Percentiles rank a stretch among this genome's conserved stretches.
phyloP scores from a whole-genome alignment of 257 asterid species.

The Knoxia roxburghii region DNA sequence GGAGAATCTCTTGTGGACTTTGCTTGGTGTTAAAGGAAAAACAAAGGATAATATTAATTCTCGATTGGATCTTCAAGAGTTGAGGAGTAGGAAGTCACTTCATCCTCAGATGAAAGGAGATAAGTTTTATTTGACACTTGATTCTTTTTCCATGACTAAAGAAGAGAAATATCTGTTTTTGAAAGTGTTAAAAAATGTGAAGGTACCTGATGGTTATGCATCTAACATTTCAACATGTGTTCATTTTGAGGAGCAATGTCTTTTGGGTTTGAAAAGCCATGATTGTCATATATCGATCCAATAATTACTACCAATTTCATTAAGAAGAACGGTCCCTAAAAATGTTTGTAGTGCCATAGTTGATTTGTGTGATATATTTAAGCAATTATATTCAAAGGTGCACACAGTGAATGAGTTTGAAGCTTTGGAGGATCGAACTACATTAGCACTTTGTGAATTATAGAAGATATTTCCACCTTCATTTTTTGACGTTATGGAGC shows the following conservation, averaged over 20 bases:
- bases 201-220: conserved; percentile 4
- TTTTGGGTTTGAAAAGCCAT: conserved; percentile 5
- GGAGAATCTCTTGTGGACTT: background rate
- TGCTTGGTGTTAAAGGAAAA: background rate
- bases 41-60: background rate
- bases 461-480: conserved; percentile 9
- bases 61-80: background rate
- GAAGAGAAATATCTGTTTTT: background rate
- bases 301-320: background rate
- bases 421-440: conserved; percentile 1
- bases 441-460: background rate
- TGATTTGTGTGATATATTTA: background rate
- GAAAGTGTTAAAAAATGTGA: conserved; percentile 3
- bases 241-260: background rate
- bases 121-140: background rate
- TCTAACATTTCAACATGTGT: conserved; percentile 5
- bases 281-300: background rate
- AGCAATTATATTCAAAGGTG: background rate
- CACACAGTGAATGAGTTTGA: background rate
- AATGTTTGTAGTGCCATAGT: background rate
- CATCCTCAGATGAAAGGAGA: background rate
- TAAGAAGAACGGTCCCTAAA: background rate
- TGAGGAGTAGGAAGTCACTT: conserved; percentile 1
- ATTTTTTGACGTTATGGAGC: conserved; percentile 11
- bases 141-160: background rate